Evolutionary conservation across 1,284 basidiomycete species (phyloP), one percentile per base, ranked within the genome.

Genomic region (Papiliotrema flavescens): DNA sequence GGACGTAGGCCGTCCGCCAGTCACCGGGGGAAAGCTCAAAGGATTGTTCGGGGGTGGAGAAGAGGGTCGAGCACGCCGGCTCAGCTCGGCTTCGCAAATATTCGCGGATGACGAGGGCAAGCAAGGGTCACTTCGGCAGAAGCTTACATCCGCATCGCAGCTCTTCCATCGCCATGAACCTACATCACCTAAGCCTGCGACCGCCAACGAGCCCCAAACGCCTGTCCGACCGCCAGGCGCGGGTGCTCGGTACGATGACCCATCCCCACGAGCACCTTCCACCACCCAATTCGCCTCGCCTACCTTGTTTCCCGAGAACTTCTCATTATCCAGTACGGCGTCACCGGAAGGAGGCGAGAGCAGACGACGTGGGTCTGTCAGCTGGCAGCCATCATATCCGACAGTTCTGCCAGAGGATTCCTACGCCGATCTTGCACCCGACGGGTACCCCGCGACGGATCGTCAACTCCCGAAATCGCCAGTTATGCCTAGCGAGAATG

Each of bases 381-480:
- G 39, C 8, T 70, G 68, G 68, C 56, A 60, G 23, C 65, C 68
- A 7, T 63, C 63, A 1, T 70, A 70, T 53, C 66, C 68, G 4
- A 51, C 64, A 3, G 63, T 65, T 8, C 28, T 68, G 13, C 60
- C 64, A 17, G 63, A 63, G 34, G 61, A 62, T 37, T 15, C 44
- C 14, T 66, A 65, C 43, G 65, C 59, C 24, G 60, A 67, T 22
- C 58, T 68, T 17, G 42, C 62, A 3, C 66, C 66, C 2, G 66
- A 70, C 48, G 66, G 63, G 1, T 49, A 53, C 24, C 49, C 39
- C 0, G 32, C 55, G 2, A 45, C 46, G 2, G 42, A 45, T 23
- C 44, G 49, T 20, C n/a, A 26, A 14, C 8, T 32, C 17, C 48
- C 34, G 22, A 13, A 42, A 7, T 44, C 47, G 22, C 52, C 36